Conservation (phyloP, 1,284 basidiomycete species). For the Erythrobasidium hasegawianum region DNA sequence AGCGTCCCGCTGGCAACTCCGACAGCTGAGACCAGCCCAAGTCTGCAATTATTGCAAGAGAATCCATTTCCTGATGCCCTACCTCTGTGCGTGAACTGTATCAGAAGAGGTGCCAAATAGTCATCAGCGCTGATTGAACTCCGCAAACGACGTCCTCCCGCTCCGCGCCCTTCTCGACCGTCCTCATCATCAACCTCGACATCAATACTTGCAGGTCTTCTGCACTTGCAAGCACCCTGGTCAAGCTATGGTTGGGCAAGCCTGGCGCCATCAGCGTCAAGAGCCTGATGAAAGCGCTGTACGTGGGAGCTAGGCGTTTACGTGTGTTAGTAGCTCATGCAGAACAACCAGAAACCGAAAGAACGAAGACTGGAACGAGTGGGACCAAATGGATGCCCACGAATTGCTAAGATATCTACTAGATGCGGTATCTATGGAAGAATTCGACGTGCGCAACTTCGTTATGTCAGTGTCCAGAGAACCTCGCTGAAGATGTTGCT, state of each 20-base stretch:
- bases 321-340: background rate
- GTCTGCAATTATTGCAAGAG: conserved; percentile 25
- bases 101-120: too few relatives aligned
- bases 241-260: conserved; percentile 31
- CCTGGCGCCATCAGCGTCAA: conserved; percentile 26
- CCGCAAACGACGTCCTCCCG: background rate
- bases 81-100: conserved; percentile 16
- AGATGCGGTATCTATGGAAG: conserved; percentile 93
- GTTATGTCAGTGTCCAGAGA: too few relatives aligned
- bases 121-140: too few relatives aligned
- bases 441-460: conserved; percentile 81
- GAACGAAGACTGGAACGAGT: conserved; percentile 85
- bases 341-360: conserved; percentile 22
- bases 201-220: conserved; percentile 10
- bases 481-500: conserved; percentile 5
- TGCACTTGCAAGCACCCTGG: conserved; percentile 31
- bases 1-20: conserved; percentile 22
- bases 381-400: conserved; percentile 84
- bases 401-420: conserved; percentile 83
- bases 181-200: background rate
- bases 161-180: background rate
- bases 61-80: conserved; percentile 29
- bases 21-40: conserved; percentile 26
- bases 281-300: conserved; percentile 30
- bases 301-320: too few relatives aligned